Base-by-base conservation (phyloP, 129 eudicot genomes). In the Pseudognaphalium luteoalbum region DNA sequence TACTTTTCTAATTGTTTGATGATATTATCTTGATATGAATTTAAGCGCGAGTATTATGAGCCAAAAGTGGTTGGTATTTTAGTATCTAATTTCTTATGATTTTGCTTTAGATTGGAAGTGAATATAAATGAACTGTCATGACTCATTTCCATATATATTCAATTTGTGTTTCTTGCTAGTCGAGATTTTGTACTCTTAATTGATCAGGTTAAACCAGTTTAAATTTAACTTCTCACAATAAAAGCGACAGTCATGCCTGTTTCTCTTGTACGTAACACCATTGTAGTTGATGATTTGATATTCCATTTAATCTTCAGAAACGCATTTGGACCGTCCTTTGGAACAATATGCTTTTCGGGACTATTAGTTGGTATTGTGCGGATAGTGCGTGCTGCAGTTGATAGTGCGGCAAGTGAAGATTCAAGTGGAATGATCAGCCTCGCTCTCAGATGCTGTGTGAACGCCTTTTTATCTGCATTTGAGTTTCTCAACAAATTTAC, bases 401-500 rank as follows among this genome's bases (percentile, higher is more conserved):
- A 95, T 77, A 91, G 76, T 78, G 99, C 97, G 14, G 88, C 91
- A 62, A 86, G 59, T 50, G 96, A 91, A 86, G 94, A 87, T 68
- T 84, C 85, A 3, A 76, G 83, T 12, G 97, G 96, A 62, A 81
- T 91, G 59, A 83, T 95, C 35, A 89, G 83, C 79, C 81, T 86
- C 16, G 42, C 86, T 10, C 92, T 91, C 3, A 87, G 89, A 73
- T 91, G 96, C 83, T 95, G 88, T 42, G 99, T 87, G 51, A 88
- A 85, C 67, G 69, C 88, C 51, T 71, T 95, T 6, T 78, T 95
- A 73, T 73, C 87, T 0, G 89, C 97, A 28, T 78, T 95, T 62
- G 96, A 95, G 32, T 95, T 95, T 81, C 85, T 91, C 39, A 95
- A 95, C 79, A 89, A 95, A 77, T 95, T 95, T 83, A 91, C 99